phyloP scores from a whole-genome alignment of 345 rosid genomes.

The Kernera saxatilis region DNA sequence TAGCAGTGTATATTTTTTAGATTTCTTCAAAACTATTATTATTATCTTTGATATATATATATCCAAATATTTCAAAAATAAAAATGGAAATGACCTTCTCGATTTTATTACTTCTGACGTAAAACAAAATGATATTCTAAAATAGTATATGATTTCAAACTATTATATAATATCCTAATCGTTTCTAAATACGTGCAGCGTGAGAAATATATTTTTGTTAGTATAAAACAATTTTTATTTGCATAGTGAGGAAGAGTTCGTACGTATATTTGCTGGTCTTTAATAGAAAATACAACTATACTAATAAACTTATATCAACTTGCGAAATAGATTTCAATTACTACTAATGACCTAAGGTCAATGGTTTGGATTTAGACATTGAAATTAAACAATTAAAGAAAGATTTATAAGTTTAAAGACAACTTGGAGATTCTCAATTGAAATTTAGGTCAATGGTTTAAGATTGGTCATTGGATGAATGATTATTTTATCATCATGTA shows the following conservation, averaged over 20 bases:
- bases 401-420: constrained; percentile 32
- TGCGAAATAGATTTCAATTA: constrained; percentile 3
- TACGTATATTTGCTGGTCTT: not conserved
- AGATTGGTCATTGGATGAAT: constrained; percentile 33
- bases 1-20: not conserved
- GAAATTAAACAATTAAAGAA: constrained; percentile 20
- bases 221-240: not conserved
- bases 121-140: too few relatives aligned
- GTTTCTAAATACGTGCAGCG: not conserved
- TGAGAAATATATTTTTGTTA: not conserved
- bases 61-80: too few relatives aligned
- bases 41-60: too few relatives aligned
- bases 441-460: constrained; percentile 42
- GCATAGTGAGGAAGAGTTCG: not conserved
- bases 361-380: constrained; percentile 32
- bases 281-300: not conserved
- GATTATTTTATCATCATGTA: not conserved
- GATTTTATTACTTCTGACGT: too few relatives aligned
- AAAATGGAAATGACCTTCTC: too few relatives aligned
- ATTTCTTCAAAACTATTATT: too few relatives aligned
- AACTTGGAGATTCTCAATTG: constrained; percentile 42
- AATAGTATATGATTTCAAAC: too few relatives aligned
- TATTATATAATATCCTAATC: too few relatives aligned
- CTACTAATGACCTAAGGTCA: constrained; percentile 34
- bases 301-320: constrained; percentile 6